Percentiles rank a stretch among this genome's conserved stretches.
Conservation (phyloP, 768 basidiomycete species). For the Phylloporus sp. region DNA sequence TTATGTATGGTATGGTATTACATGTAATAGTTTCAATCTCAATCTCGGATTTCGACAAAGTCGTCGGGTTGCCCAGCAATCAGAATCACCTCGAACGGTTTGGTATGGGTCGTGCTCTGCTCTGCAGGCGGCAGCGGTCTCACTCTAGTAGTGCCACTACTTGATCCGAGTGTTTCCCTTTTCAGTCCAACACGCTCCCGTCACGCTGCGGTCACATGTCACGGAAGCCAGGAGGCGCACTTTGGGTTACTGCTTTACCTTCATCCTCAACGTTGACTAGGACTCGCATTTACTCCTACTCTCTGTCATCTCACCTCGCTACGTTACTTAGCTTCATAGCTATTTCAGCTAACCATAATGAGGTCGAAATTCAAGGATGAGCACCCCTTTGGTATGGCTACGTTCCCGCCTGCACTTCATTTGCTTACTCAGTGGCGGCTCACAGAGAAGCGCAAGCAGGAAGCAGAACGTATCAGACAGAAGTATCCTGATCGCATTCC, state of each 20-base stretch:
- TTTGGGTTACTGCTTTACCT: constrained; percentile 20
- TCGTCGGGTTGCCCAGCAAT: background rate
- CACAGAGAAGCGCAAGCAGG: constrained; percentile 97
- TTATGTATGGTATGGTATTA: no score
- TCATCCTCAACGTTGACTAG: constrained; percentile 26
- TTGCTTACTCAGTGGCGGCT: constrained; percentile 16
- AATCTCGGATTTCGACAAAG: background rate
- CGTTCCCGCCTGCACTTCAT: constrained; percentile 32
- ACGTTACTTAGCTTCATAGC: constrained; percentile 4
- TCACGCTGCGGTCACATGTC: constrained; percentile 31
- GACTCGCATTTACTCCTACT: constrained; percentile 11
- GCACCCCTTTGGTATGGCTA: constrained; percentile 86
- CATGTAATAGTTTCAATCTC: no score
- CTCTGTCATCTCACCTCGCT: constrained; percentile 1
- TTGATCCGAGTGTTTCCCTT: constrained; percentile 3
- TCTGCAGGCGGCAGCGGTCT: background rate
- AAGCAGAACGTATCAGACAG: constrained; percentile 96
- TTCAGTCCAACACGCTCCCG: constrained; percentile 17
- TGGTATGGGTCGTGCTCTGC: constrained; percentile 1
- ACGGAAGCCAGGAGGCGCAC: constrained; percentile 30
- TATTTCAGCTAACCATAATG: constrained; percentile 41
- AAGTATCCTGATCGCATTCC: constrained; percentile 99
- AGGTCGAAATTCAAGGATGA: constrained; percentile 98
- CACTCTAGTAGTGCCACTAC: background rate
- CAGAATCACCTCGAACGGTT: background rate